These are phyloP conservation scores for Marasmius sp. DNA, from an alignment of 1,284 basidiomycete genomes.

Conservation along the genomic window DNA sequence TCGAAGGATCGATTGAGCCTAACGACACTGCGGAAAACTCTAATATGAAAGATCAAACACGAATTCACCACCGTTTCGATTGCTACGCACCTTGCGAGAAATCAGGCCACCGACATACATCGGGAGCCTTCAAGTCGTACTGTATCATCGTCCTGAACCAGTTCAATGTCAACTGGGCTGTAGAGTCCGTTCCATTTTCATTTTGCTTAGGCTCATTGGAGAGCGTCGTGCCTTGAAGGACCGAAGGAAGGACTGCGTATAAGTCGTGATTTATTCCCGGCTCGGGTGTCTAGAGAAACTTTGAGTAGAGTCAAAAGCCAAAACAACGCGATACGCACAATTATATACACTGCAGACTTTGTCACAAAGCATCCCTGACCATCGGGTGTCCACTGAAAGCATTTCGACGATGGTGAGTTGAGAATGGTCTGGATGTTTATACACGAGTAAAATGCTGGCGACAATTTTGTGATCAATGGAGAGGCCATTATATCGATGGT, in stretches of 20 bases:
- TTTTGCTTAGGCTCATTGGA: neutral
- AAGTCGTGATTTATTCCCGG: conserved; percentile 63
- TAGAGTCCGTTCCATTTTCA: conserved; percentile 26
- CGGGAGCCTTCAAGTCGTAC: conserved; percentile 31
- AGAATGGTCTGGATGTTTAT: conserved; percentile 58
- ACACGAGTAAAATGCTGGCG: conserved; percentile 34
- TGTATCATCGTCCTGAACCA: conserved; percentile 75
- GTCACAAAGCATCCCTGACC: conserved; percentile 68
- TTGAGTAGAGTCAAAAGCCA: neutral
- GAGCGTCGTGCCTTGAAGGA: neutral
- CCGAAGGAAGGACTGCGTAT: conserved; percentile 40
- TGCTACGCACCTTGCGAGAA: conserved; percentile 57
- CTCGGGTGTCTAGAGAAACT: conserved; percentile 60
- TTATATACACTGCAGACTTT: conserved; percentile 62
- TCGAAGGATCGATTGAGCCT: conserved; percentile 65
- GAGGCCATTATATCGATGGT: neutral
- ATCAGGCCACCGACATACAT: conserved; percentile 58
- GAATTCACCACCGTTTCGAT: neutral
- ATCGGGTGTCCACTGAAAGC: conserved; percentile 71
- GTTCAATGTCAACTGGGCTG: conserved; percentile 36
- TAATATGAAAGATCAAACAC: conserved; percentile 15
- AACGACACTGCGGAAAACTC: conserved; percentile 63
- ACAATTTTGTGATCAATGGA: neutral
- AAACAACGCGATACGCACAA: conserved; percentile 41
- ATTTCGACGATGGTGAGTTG: conserved; percentile 53